Conservation (phyloP, 225 moss, liverwort and hornwort genomes). For the Bryum argenteum region DNA sequence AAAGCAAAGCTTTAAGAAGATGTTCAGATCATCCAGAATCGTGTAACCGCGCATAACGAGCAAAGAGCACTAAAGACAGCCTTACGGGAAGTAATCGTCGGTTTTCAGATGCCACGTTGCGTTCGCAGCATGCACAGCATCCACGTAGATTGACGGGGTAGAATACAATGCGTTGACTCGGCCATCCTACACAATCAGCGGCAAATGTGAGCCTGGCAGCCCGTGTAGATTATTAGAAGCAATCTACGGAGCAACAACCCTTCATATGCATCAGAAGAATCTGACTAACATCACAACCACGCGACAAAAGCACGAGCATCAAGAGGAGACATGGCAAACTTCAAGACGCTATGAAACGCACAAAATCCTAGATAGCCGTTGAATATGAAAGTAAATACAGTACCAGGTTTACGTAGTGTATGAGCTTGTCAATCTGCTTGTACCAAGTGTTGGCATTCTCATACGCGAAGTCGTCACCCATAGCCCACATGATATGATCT, state of each 20-base stretch:
- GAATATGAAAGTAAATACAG: constrained; percentile 1
- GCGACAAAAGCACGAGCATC: constrained; percentile 7
- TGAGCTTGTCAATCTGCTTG: constrained; percentile 96
- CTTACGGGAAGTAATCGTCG: constrained; percentile 90
- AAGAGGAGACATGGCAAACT: background rate
- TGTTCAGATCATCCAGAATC: constrained; percentile 1
- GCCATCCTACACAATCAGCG: constrained; percentile 65
- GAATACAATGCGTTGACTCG: constrained; percentile 95
- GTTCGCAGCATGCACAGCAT: constrained; percentile 83
- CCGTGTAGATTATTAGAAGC: constrained; percentile 19
- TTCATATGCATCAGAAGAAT: constrained; percentile 8
- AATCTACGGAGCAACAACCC: constrained; percentile 13
- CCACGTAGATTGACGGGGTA: constrained; percentile 88
- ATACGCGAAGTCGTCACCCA: constrained; percentile 95
- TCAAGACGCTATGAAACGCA: background rate
- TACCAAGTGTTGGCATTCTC: constrained; percentile 97
- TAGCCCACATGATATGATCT: constrained; percentile 91
- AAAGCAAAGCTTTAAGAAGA: background rate
- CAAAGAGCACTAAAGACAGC: constrained; percentile 19
- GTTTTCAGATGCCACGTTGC: constrained; percentile 93
- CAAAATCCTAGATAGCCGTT: constrained; percentile 7
- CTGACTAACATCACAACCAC: constrained; percentile 20
- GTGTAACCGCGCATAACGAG: background rate
- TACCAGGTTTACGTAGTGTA: constrained; percentile 91
- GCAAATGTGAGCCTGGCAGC: constrained; percentile 14